These are phyloP conservation scores for Phytophthora multivora DNA, from an alignment of 352 stramenopile genomes.

Conservation along the genomic window DNA sequence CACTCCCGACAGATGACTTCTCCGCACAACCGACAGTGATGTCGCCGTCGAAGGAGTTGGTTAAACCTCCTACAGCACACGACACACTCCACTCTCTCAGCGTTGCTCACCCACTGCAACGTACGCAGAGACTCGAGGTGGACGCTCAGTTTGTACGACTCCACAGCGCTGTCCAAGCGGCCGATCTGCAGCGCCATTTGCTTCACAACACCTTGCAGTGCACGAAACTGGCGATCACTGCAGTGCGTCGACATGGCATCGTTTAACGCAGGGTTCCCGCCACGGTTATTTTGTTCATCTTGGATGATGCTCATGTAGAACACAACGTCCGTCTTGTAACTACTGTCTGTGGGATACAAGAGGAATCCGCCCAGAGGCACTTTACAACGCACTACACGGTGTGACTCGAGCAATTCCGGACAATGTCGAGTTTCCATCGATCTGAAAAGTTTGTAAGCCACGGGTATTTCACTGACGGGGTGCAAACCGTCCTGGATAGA, in stretches of 20 bases:
- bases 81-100: conserved; percentile 53
- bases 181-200: conserved; percentile 61
- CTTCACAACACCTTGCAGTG: conserved; percentile 57
- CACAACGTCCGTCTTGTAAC: conserved; percentile 72
- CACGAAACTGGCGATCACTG: conserved; percentile 67
- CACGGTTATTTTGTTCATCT: conserved; percentile 7
- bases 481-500: conserved; percentile 17
- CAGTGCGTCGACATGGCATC: conserved; percentile 25
- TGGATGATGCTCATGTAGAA: conserved; percentile 71
- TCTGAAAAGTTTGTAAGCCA: conserved; percentile 72
- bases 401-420: conserved; percentile 63
- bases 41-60: conserved; percentile 61
- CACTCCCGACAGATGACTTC: conserved; percentile 81
- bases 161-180: conserved; percentile 60
- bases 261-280: neutral
- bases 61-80: conserved; percentile 75
- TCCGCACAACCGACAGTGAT: conserved; percentile 79
- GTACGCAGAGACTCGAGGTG: conserved; percentile 59
- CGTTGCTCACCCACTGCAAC: conserved; percentile 65
- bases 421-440: conserved; percentile 74
- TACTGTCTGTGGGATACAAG: conserved; percentile 64
- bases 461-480: conserved; percentile 36
- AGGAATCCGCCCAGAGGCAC: conserved; percentile 74
- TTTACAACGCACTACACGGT: conserved; percentile 60
- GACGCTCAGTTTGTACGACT: conserved; percentile 65